Conservation (phyloP, 2,329 filamentous ascomycete genomes). For the Aspergillus pseudotamarii region DNA sequence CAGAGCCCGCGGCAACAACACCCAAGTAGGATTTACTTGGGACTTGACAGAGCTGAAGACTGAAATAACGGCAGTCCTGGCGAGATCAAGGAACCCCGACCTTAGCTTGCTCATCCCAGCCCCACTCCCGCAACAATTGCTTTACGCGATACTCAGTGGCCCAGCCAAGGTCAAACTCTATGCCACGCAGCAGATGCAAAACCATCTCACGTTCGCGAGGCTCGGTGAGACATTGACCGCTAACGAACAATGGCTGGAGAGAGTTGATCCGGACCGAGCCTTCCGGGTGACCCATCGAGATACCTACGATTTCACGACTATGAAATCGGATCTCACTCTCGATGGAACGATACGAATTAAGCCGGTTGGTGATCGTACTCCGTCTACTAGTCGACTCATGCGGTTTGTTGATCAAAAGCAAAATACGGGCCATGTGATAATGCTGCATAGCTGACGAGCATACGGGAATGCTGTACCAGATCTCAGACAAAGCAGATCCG, state of each 20-base stretch:
- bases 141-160: slow-evolving; percentile 64
- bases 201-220: slow-evolving; percentile 58
- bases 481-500: slow-evolving; percentile 52
- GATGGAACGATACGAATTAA: slow-evolving; percentile 62
- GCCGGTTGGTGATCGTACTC: slow-evolving; percentile 56
- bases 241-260: slow-evolving; percentile 65
- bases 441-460: slow-evolving; percentile 63
- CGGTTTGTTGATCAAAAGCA: slow-evolving; percentile 48
- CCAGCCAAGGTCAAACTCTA: slow-evolving; percentile 67
- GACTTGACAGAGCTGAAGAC: background rate
- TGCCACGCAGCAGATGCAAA: slow-evolving; percentile 57
- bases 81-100: slow-evolving; percentile 10
- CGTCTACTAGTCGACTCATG: slow-evolving; percentile 49
- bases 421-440: slow-evolving; percentile 48
- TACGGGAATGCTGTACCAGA: slow-evolving; percentile 68
- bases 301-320: slow-evolving; percentile 64
- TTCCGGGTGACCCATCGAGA: slow-evolving; percentile 60
- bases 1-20: background rate
- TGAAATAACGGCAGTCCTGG: background rate
- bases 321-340: slow-evolving; percentile 59
- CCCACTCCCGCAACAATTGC: slow-evolving; percentile 51
- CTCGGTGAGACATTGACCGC: slow-evolving; percentile 62
- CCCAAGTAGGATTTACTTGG: background rate
- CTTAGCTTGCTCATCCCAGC: slow-evolving; percentile 29
- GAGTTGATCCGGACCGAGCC: slow-evolving; percentile 62